A percentile compares a stretch with the other conserved stretches of the same genome.
Conservation (phyloP, 2,329 filamentous ascomycete species). For the Aureobasidium lini region DNA sequence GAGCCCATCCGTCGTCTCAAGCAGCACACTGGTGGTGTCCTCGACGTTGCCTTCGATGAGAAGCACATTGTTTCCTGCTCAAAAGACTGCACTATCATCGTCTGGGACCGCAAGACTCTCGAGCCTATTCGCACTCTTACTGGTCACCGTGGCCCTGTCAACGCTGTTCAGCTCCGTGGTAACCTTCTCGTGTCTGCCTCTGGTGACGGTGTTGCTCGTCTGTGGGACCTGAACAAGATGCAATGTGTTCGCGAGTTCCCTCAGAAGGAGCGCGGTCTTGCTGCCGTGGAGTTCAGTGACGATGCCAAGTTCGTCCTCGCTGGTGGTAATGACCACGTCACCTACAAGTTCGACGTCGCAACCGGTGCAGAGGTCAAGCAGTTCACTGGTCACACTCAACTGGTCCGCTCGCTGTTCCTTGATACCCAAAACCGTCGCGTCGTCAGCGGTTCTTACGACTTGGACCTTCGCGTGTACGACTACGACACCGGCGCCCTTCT, state of each 20-base stretch:
- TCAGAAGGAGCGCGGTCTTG: slow-evolving; percentile 85
- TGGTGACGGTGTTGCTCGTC: slow-evolving; percentile 84
- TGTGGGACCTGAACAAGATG: slow-evolving; percentile 91
- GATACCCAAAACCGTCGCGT: slow-evolving; percentile 81
- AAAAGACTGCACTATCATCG: slow-evolving; percentile 88
- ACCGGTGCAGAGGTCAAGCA: slow-evolving; percentile 77
- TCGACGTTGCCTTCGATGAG: slow-evolving; percentile 89
- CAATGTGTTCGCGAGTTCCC: slow-evolving; percentile 83
- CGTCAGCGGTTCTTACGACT: slow-evolving; percentile 88
- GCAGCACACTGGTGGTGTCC: slow-evolving; percentile 77
- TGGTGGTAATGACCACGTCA: slow-evolving; percentile 89
- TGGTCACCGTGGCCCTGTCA: slow-evolving; percentile 87
- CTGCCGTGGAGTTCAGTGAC: slow-evolving; percentile 92
- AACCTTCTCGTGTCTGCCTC: slow-evolving; percentile 90
- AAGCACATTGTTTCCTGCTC: slow-evolving; percentile 94
- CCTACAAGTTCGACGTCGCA: slow-evolving; percentile 91
- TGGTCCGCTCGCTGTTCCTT: slow-evolving; percentile 85
- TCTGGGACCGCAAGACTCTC: slow-evolving; percentile 84
- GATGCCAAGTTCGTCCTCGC: slow-evolving; percentile 90
- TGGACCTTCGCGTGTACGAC: slow-evolving; percentile 91
- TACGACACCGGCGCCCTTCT: slow-evolving; percentile 70
- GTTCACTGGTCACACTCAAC: slow-evolving; percentile 72
- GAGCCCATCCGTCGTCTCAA: slow-evolving; percentile 69
- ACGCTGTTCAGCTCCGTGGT: slow-evolving; percentile 89
- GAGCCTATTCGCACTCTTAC: slow-evolving; percentile 67